A percentile compares a stretch with the other conserved stretches of the same genome.
phyloP scores from a whole-genome alignment of 2,329 filamentous ascomycete species.

The Hypomyces rosellus region DNA sequence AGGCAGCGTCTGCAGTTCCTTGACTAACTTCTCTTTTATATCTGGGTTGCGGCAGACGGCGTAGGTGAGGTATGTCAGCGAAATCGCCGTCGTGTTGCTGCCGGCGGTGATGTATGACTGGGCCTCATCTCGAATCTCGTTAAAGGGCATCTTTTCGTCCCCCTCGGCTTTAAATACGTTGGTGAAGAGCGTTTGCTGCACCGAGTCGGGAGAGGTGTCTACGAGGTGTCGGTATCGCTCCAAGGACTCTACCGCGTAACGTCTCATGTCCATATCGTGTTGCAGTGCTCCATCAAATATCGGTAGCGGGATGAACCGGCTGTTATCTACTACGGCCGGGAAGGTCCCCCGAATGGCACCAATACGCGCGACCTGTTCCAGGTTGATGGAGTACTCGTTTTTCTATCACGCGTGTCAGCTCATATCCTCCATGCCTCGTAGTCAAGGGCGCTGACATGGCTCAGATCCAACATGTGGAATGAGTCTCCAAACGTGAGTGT shows the following conservation, averaged over 20 bases:
- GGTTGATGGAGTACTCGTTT: too few species aligned
- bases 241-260: constrained; percentile 24
- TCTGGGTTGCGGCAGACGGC: constrained; percentile 25
- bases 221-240: constrained; percentile 20
- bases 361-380: too few species aligned
- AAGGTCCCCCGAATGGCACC: too few species aligned
- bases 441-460: constrained; percentile 35
- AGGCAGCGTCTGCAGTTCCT: constrained; percentile 30
- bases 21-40: constrained; percentile 25
- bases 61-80: constrained; percentile 43
- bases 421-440: too few species aligned
- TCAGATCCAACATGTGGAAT: constrained; percentile 45
- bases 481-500: constrained; percentile 51
- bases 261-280: constrained; percentile 17
- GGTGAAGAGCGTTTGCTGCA: constrained; percentile 30
- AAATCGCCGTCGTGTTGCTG: constrained; percentile 45
- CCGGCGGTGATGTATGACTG: constrained; percentile 43
- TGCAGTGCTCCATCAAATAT: too few species aligned
- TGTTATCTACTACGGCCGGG: too few species aligned
- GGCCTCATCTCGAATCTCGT: constrained; percentile 35
- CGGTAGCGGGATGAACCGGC: too few species aligned
- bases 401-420: too few species aligned
- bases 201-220: constrained; percentile 14
- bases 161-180: constrained; percentile 31
- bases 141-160: constrained; percentile 17